Base-by-base conservation (phyloP, 257 asterid species). In the Penstemon newberryi region DNA sequence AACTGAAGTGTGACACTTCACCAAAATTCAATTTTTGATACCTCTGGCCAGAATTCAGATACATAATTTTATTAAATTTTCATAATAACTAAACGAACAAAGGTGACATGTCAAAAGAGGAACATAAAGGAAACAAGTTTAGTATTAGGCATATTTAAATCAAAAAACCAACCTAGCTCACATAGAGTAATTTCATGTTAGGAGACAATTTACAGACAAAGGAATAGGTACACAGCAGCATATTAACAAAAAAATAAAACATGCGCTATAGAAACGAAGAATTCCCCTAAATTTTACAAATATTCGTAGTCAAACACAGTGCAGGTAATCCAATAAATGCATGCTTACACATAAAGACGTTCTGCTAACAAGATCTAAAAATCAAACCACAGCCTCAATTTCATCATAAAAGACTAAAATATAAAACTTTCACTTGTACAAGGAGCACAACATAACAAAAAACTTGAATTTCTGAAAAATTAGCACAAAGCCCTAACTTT, bases 401-500 rank as follows among this genome's bases (percentile, higher is more conserved):
- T 56, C 13, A 52, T 42, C 33, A 69, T 56, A 56, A 45, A 15
- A 36, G 19, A 39, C 19, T n/a, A 57, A 60, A 53, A 11, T 6
- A 65, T 7, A 11, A 4, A 25, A 7, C 19, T 55, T 15, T 60
- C 33, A 13, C 6, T 6, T 49, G 12, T n/a, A 9, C 56, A 57
- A 47, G 37, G 33, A 41, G 0, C 33, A 25, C 70, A 69, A 51
- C 65, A 40, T 56, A 52, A 58, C 5, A 73, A 75, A 71, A 1
- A 56, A 18, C 18, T 15, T 47, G 39, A 41, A 76, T 59, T 59
- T 72, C 49, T 10, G 65, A 39, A 18, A 52, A 50, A 67, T 37
- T 3, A 50, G 61, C 3, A 18, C 66, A 64, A 74, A 83, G 83
- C 86, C 89, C 95, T 81, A 87, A 72, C 76, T 59, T 18, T 41